A percentile compares a stretch with the other conserved stretches of the same genome.
Conservation (phyloP, 495 filamentous ascomycete species). For the Cercophora samala region DNA sequence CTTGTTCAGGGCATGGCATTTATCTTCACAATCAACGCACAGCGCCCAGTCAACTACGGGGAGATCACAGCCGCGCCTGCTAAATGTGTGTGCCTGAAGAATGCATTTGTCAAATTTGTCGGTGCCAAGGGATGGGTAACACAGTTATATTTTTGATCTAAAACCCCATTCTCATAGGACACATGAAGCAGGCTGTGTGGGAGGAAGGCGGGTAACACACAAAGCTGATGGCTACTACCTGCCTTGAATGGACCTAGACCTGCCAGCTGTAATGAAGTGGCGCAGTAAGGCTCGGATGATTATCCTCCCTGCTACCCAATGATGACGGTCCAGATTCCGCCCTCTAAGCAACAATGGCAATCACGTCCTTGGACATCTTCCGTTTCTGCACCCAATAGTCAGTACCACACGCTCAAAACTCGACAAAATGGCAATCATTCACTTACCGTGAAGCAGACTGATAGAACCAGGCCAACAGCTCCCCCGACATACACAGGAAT, state of each 20-base stretch:
- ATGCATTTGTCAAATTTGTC: neutral
- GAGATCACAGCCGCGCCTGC: neutral
- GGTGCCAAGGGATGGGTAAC: neutral
- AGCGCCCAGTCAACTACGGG: neutral
- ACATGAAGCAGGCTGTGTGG: neutral
- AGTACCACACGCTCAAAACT: too few relatives aligned
- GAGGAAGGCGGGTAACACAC: too few relatives aligned
- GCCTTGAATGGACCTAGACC: neutral
- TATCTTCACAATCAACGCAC: neutral
- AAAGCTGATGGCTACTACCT: neutral
- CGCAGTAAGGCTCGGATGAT: neutral
- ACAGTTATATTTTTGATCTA: neutral
- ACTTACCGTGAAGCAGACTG: neutral
- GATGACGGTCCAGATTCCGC: neutral
- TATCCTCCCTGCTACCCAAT: neutral
- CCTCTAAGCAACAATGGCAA: neutral
- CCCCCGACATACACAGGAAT: neutral
- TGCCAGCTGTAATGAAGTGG: neutral
- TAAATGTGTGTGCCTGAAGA: neutral
- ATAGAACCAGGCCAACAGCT: neutral
- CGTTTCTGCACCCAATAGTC: neutral
- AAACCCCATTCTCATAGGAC: neutral
- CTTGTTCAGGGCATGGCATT: too few relatives aligned
- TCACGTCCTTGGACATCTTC: neutral
- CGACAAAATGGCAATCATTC: too few relatives aligned